These are phyloP conservation scores for Vigna nakashimae DNA, from an alignment of 306 rosid genomes.

Conservation along the genomic window DNA sequence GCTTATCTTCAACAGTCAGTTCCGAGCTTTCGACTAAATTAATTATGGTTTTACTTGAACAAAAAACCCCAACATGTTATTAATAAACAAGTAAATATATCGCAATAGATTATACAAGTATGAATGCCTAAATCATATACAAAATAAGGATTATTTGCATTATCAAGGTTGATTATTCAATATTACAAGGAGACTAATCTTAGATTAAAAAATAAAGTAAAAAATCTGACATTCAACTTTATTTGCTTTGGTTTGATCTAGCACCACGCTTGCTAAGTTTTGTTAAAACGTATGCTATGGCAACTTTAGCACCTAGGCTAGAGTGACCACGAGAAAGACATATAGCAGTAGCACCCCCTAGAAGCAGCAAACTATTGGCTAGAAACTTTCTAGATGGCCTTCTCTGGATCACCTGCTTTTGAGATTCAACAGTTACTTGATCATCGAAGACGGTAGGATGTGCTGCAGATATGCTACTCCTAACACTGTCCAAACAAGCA, in stretches of 20 bases:
- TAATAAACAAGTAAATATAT: no score
- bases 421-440: constrained; percentile 43
- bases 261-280: constrained; percentile 66
- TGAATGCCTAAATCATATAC: background rate
- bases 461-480: constrained; percentile 40
- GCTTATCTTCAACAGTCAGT: no score
- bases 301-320: constrained; percentile 93
- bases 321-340: constrained; percentile 81
- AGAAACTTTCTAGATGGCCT: constrained; percentile 68
- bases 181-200: background rate
- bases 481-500: constrained; percentile 53
- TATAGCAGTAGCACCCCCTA: constrained; percentile 74
- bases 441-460: constrained; percentile 41
- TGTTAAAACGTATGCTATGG: constrained; percentile 67
- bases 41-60: no score
- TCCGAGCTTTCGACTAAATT: no score
- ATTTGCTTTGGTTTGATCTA: constrained; percentile 48
- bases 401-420: constrained; percentile 42
- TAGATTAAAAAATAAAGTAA: background rate
- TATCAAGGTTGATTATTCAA: background rate
- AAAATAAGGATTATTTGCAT: background rate
- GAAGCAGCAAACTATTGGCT: constrained; percentile 73
- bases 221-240: constrained; percentile 6
- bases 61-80: no score
- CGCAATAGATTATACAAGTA: background rate